A percentile compares a stretch with the other conserved stretches of the same genome.
Evolutionary conservation across 2,329 filamentous ascomycete species (phyloP).

Genomic region (Fusarium praegraminearum): DNA sequence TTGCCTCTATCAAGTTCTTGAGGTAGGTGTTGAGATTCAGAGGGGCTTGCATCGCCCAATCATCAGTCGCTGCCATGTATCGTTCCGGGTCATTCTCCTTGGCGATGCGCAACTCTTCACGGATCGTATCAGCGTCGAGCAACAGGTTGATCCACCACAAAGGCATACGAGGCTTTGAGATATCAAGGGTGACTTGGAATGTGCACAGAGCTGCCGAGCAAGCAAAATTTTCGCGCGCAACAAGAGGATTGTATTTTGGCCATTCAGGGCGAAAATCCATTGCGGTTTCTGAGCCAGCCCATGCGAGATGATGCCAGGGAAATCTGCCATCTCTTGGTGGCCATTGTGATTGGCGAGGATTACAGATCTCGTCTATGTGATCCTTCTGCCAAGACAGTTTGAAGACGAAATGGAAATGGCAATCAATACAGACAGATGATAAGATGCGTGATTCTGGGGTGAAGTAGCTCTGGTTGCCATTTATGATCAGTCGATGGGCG

Average conservation of each 20-base stretch:
- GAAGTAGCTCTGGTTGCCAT: conserved; percentile 55
- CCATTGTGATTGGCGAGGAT: conserved; percentile 51
- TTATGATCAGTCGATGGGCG: conserved; percentile 53
- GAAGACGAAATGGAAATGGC: conserved; percentile 58
- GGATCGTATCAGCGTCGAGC: conserved; percentile 59
- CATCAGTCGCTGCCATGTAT: conserved; percentile 58
- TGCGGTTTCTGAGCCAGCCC: conserved; percentile 50
- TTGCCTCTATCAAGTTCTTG: conserved; percentile 60
- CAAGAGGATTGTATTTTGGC: conserved; percentile 56
- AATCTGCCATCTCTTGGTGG: conserved; percentile 52
- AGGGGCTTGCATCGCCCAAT: conserved; percentile 57
- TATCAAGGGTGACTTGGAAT: conserved; percentile 59
- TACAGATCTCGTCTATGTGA: conserved; percentile 49
- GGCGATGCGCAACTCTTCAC: conserved; percentile 54
- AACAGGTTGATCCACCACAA: conserved; percentile 58
- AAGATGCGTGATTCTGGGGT: conserved; percentile 47
- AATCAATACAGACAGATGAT: conserved; percentile 56
- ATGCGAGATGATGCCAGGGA: conserved; percentile 56
- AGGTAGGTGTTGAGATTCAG: conserved; percentile 64
- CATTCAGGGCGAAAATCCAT: conserved; percentile 41
- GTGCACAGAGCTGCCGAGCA: conserved; percentile 59
- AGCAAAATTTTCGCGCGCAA: conserved; percentile 54
- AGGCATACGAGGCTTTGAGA: conserved; percentile 63
- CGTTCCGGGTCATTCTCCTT: conserved; percentile 61
- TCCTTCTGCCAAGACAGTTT: conserved; percentile 52